These are phyloP conservation scores for Talaromyces stipitatus DNA, from an alignment of 495 filamentous ascomycete genomes.

Conservation along the genomic window DNA sequence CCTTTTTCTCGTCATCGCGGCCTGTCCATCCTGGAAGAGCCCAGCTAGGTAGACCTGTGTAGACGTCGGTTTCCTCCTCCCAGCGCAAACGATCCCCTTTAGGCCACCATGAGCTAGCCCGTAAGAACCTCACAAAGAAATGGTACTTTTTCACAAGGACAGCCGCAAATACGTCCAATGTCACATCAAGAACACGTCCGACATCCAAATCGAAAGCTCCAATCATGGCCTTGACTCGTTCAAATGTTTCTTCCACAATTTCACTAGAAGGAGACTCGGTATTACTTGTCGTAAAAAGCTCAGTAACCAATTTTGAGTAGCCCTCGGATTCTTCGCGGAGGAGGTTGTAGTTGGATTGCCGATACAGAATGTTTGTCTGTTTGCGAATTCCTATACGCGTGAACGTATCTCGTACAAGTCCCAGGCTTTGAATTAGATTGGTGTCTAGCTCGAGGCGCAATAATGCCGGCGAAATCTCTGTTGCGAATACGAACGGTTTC, in stretches of 20 bases:
- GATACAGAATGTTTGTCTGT: slow-evolving; percentile 85
- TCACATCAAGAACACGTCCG: slow-evolving; percentile 87
- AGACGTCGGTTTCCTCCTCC: slow-evolving; percentile 23
- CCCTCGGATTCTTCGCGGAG: slow-evolving; percentile 94
- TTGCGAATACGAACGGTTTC: slow-evolving; percentile 54
- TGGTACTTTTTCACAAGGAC: slow-evolving; percentile 76
- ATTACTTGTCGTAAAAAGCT: slow-evolving; percentile 74
- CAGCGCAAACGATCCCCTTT: slow-evolving; percentile 37
- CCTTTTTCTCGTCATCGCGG: slow-evolving; percentile 61
- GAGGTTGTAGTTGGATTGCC: slow-evolving; percentile 93
- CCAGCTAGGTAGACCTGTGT: slow-evolving; percentile 67
- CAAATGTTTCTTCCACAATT: slow-evolving; percentile 59
- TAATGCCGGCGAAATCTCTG: slow-evolving; percentile 58
- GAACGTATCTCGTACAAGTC: slow-evolving; percentile 79
- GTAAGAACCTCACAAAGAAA: slow-evolving; percentile 88
- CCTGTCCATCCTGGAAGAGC: slow-evolving; percentile 60
- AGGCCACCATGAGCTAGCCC: slow-evolving; percentile 96
- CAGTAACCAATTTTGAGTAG: slow-evolving; percentile 80
- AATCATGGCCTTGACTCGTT: slow-evolving; percentile 82
- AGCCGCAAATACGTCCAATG: slow-evolving; percentile 79
- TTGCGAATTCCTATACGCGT: slow-evolving; percentile 75
- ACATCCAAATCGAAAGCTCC: slow-evolving; percentile 92
- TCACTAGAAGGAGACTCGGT: slow-evolving; percentile 54
- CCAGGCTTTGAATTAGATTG: slow-evolving; percentile 60
- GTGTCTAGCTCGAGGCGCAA: slow-evolving; percentile 83